These are phyloP conservation scores for Fraxinus floribunda DNA, from an alignment of 305 asterid species.

Conservation along the genomic window DNA sequence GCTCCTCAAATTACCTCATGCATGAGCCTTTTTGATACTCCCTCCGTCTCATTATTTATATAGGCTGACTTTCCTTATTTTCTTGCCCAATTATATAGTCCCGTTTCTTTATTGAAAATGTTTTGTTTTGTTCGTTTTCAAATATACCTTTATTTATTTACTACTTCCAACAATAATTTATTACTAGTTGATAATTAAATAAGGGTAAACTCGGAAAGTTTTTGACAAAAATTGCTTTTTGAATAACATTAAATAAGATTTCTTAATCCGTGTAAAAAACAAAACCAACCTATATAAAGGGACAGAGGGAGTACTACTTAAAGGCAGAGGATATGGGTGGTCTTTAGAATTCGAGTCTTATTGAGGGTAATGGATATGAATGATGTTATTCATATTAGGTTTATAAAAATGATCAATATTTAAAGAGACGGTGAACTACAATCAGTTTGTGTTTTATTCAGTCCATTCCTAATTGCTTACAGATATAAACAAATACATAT, in stretches of 20 bases:
- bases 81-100: not conserved
- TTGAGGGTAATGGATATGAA: not conserved
- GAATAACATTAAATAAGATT: not conserved
- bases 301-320: not conserved
- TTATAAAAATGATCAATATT: not conserved
- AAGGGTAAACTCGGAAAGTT: not conserved
- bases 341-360: not conserved
- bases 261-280: not conserved
- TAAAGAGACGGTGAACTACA: not conserved
- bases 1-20: not conserved
- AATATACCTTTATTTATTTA: too few relatives aligned
- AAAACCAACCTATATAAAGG: not conserved
- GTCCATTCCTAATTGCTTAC: not conserved
- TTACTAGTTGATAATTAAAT: not conserved
- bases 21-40: slow-evolving; percentile 9
- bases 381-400: not conserved
- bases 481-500: not conserved
- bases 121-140: not conserved
- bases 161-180: not conserved
- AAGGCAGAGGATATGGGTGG: not conserved
- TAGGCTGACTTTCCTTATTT: not conserved
- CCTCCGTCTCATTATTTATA: not conserved
- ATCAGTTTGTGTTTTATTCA: not conserved
- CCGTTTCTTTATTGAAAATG: not conserved
- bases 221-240: not conserved